These are phyloP conservation scores for Geoglossum glabrum DNA, from an alignment of 495 filamentous ascomycete genomes.

Conservation along the genomic window DNA sequence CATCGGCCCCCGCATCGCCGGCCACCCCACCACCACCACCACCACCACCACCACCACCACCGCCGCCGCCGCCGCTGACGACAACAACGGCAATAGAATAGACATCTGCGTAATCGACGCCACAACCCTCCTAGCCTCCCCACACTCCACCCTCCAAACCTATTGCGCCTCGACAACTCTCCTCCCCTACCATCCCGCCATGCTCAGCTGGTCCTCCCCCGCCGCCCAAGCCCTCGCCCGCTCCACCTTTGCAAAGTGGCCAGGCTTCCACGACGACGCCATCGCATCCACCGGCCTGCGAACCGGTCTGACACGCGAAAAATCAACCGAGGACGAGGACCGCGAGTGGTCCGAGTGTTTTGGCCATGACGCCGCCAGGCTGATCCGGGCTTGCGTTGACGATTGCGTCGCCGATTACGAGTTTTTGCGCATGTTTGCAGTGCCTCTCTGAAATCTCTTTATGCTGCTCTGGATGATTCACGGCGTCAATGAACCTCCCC, in stretches of 20 bases:
- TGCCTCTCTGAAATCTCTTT: too few relatives aligned
- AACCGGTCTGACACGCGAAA: too few relatives aligned
- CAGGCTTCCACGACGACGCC: conserved; percentile 87
- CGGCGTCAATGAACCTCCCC: too few relatives aligned
- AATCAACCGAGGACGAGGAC: too few relatives aligned
- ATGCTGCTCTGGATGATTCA: too few relatives aligned
- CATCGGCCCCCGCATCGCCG: conserved; percentile 40
- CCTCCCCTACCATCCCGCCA: conserved; percentile 45
- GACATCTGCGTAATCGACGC: conserved; percentile 85
- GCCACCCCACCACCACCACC: too few relatives aligned
- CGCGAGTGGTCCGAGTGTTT: too few relatives aligned
- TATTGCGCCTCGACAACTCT: conserved; percentile 64
- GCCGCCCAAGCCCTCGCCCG: conserved; percentile 41
- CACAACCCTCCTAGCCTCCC: conserved; percentile 77
- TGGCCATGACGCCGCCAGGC: too few relatives aligned
- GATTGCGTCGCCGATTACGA: too few relatives aligned
- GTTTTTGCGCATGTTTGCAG: too few relatives aligned
- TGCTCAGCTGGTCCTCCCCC: conserved; percentile 68
- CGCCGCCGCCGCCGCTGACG: conserved; percentile 20
- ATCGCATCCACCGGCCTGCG: conserved; percentile 40
- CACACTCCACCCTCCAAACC: conserved; percentile 45
- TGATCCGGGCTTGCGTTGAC: too few relatives aligned
- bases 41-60: conserved; percentile 41
- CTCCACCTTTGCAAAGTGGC: conserved; percentile 82
- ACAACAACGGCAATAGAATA: conserved; percentile 13